phyloP scores from a whole-genome alignment of 768 basidiomycete species.

The Mycena kentingensis region DNA sequence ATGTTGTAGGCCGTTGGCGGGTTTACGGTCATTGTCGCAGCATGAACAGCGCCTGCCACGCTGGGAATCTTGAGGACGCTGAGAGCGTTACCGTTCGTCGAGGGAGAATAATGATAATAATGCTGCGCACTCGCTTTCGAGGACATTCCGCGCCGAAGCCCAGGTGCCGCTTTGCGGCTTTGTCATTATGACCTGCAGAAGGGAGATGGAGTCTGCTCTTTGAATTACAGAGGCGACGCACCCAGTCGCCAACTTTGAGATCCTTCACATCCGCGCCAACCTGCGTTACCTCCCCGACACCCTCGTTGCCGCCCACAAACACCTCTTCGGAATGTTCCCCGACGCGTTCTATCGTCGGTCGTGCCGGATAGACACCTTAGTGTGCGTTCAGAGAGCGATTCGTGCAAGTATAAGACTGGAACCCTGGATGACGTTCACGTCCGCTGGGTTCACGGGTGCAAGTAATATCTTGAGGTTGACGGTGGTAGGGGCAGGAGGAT shows the following conservation, averaged over 20 bases:
- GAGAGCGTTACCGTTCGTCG: background rate
- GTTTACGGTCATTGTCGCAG: conserved; percentile 82
- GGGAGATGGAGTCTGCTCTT: too few species aligned
- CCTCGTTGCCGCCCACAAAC: conserved; percentile 78
- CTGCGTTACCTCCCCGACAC: conserved; percentile 63
- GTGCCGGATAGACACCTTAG: conserved; percentile 79
- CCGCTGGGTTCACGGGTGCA: conserved; percentile 80
- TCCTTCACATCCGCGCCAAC: conserved; percentile 56
- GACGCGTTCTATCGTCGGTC: conserved; percentile 47
- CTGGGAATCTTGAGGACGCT: conserved; percentile 59
- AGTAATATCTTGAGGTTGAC: conserved; percentile 69
- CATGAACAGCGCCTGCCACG: conserved; percentile 52
- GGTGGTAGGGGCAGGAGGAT: conserved; percentile 55
- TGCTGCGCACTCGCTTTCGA: conserved; percentile 39
- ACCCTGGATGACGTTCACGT: conserved; percentile 80
- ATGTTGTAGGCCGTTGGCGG: conserved; percentile 84
- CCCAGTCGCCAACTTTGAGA: conserved; percentile 64
- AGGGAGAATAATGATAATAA: background rate
- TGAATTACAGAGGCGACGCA: too few species aligned
- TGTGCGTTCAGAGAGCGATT: too few species aligned
- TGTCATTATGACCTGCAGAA: conserved; percentile 72
- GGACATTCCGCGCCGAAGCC: conserved; percentile 58
- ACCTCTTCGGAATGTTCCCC: conserved; percentile 37
- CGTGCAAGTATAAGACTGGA: too few species aligned
- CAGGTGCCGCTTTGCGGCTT: conserved; percentile 77